Evolutionary conservation across 2,329 filamentous ascomycete species (phyloP).

Genomic region (Podosphaera xanthii): DNA sequence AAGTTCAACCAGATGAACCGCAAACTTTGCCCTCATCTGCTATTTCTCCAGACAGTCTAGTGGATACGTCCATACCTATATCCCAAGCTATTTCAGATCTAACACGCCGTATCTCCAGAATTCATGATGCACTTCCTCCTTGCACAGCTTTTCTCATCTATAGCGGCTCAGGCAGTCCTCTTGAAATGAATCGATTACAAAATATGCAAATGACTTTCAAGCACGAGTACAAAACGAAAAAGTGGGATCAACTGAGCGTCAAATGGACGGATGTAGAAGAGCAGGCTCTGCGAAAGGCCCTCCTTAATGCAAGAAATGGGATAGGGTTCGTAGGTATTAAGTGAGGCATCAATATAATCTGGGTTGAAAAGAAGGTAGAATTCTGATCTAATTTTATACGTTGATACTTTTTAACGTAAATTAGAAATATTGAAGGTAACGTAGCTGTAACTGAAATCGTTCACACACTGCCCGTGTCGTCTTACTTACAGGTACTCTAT

Average conservation of each 20-base stretch:
- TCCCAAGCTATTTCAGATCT: conserved; percentile 9
- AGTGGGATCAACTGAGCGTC: conserved; percentile 43
- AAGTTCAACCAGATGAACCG: background rate
- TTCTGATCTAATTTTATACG: no score
- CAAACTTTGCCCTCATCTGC: background rate
- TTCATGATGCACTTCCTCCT: conserved; percentile 35
- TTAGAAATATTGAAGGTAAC: no score
- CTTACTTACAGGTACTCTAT: no score
- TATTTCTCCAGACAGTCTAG: background rate
- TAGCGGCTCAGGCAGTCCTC: conserved; percentile 44
- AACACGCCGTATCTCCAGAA: conserved; percentile 26
- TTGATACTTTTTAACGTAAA: no score
- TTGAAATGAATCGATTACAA: conserved; percentile 39
- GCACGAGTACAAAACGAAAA: conserved; percentile 40
- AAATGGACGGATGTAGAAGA: conserved; percentile 46
- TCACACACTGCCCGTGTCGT: no score
- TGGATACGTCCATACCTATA: background rate
- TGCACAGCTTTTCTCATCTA: conserved; percentile 43
- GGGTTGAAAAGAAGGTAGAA: no score
- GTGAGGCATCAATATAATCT: conserved; percentile 16
- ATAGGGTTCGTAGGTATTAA: conserved; percentile 44
- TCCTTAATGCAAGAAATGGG: conserved; percentile 32
- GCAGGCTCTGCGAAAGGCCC: conserved; percentile 35
- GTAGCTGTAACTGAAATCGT: no score
- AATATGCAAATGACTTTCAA: conserved; percentile 35